phyloP scores from a whole-genome alignment of 306 rosid genomes.

The Inga leiocalycina region DNA sequence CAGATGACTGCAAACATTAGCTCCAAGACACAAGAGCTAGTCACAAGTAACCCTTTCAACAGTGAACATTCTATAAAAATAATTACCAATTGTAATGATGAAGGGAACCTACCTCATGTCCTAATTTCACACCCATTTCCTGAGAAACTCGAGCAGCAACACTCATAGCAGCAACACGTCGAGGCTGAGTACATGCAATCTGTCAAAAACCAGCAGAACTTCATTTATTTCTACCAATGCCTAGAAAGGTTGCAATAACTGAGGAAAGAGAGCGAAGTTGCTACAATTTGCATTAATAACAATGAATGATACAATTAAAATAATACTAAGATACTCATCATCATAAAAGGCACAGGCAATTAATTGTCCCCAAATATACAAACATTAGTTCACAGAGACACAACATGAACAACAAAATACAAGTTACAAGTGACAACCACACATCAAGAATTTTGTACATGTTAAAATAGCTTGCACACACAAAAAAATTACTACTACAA shows the following conservation, averaged over 20 bases:
- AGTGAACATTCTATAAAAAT: neutral
- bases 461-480: conserved; percentile 13
- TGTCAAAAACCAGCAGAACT: conserved; percentile 34
- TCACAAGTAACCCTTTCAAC: conserved; percentile 1
- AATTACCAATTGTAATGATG: conserved; percentile 8
- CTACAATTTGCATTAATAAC: conserved; percentile 2
- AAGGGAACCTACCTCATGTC: conserved; percentile 73
- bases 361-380: conserved; percentile 19
- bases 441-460: neutral
- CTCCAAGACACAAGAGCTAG: neutral
- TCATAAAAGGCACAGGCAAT: conserved; percentile 13
- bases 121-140: conserved; percentile 95
- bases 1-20: neutral
- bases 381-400: neutral
- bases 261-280: conserved; percentile 1
- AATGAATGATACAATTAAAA: conserved; percentile 2
- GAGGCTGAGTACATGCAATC: conserved; percentile 98
- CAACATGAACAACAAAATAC: conserved; percentile 22
- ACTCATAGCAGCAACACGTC: conserved; percentile 99
- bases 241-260: conserved; percentile 10
- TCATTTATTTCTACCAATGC: conserved; percentile 19
- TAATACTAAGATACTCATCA: neutral
- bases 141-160: conserved; percentile 98
- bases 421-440: conserved; percentile 3
- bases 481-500: conserved; percentile 3